Conservation (phyloP, 805 yeast genomes). For the Alloascoidea hylecoeti region DNA sequence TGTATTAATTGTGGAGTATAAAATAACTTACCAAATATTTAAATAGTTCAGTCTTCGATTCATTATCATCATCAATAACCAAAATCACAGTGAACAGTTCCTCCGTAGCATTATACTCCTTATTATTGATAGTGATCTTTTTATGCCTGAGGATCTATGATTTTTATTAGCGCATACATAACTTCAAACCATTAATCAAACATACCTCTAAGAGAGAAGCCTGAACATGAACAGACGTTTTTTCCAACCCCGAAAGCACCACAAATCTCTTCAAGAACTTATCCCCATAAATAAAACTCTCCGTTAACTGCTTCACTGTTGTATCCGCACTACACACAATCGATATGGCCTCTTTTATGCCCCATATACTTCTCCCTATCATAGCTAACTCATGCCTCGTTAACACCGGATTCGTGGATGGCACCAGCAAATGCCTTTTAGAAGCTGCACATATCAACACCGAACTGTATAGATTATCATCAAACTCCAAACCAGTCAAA, state of each 20-base stretch:
- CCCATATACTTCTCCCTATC: neutral
- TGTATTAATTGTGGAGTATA: neutral
- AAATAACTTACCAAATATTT: neutral
- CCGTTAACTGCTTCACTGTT: neutral
- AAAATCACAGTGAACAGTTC: neutral
- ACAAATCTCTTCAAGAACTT: neutral
- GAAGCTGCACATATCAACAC: neutral
- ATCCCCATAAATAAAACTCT: neutral
- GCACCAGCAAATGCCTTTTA: neutral
- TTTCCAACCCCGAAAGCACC: neutral
- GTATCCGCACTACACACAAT: neutral
- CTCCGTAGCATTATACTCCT: neutral
- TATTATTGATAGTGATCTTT: neutral
- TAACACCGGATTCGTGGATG: neutral
- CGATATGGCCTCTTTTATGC: neutral
- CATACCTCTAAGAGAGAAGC: neutral
- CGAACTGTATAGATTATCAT: neutral
- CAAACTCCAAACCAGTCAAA: neutral
- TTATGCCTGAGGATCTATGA: neutral
- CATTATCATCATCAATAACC: neutral
- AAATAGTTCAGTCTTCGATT: slow-evolving; percentile 1
- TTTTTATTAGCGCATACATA: no score
- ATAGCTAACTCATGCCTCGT: neutral
- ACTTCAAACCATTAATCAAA: no score
- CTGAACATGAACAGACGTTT: neutral